Evolutionary conservation across 345 rosid genomes (phyloP).

Genomic region (Salix suchowensis): DNA sequence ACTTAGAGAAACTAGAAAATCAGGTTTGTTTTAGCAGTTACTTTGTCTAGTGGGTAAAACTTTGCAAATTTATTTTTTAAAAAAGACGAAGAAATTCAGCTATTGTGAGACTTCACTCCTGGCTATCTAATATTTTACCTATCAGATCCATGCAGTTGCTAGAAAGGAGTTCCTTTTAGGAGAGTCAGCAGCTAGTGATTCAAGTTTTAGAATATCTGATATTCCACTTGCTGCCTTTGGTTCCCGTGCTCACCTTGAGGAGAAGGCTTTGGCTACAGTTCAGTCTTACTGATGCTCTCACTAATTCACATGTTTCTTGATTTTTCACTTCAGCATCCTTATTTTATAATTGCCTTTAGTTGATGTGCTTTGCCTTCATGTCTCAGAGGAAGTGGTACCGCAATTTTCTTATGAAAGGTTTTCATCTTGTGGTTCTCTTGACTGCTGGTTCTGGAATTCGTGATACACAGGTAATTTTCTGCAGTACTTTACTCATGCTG

Average conservation of each 20-base stretch:
- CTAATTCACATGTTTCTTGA: not conserved
- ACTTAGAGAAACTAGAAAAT: conserved; percentile 90
- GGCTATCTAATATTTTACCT: conserved; percentile 33
- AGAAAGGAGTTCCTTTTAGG: conserved; percentile 42
- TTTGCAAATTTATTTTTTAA: not conserved
- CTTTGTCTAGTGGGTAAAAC: not conserved
- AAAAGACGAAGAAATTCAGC: not conserved
- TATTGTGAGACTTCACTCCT: not conserved
- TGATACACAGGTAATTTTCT: conserved; percentile 72
- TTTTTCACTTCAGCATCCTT: not conserved
- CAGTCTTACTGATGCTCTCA: conserved; percentile 25
- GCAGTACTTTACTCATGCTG: not conserved
- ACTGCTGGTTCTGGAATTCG: conserved; percentile 94
- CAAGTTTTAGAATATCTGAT: conserved; percentile 55
- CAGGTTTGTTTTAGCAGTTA: conserved; percentile 48
- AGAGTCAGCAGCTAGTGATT: conserved; percentile 39
- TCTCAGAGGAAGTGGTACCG: conserved; percentile 98
- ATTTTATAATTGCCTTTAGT: conserved; percentile 8
- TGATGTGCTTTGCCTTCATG: conserved; percentile 15
- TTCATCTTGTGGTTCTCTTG: conserved; percentile 82
- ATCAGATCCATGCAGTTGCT: conserved; percentile 76
- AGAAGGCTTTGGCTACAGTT: conserved; percentile 92
- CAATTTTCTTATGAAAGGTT: conserved; percentile 94
- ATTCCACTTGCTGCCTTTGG: conserved; percentile 81
- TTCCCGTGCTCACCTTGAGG: conserved; percentile 98